A percentile compares a stretch with the other conserved stretches of the same genome.
Evolutionary conservation across 1,284 basidiomycete genomes (phyloP).

Genomic region (Trichosporon sp.): DNA sequence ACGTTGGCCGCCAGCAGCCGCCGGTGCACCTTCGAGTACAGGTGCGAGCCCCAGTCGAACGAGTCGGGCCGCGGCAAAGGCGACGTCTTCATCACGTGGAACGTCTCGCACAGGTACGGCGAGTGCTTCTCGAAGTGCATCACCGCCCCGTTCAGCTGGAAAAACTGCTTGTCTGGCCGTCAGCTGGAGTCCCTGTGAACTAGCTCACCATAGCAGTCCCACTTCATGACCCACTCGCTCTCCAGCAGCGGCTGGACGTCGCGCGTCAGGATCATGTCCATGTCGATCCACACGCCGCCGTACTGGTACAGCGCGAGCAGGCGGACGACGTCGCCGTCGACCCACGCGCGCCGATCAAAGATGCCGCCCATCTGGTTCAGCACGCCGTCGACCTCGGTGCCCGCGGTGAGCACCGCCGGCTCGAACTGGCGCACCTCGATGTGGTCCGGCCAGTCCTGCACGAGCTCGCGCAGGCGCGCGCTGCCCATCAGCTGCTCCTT

Average conservation of each 20-base stretch:
- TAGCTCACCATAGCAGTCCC: slow-evolving; percentile 86
- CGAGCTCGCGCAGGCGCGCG: slow-evolving; percentile 50
- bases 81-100: slow-evolving; percentile 76
- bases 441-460: slow-evolving; percentile 61
- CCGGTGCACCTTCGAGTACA: slow-evolving; percentile 83
- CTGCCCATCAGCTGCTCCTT: slow-evolving; percentile 57
- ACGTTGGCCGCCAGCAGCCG: slow-evolving; percentile 66
- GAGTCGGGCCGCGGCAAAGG: slow-evolving; percentile 68
- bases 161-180: slow-evolving; percentile 70
- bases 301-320: slow-evolving; percentile 80
- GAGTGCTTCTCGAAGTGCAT: slow-evolving; percentile 85
- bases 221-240: slow-evolving; percentile 89
- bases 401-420: slow-evolving; percentile 61
- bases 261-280: slow-evolving; percentile 83
- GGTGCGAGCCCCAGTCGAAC: slow-evolving; percentile 84
- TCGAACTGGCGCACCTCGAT: slow-evolving; percentile 67
- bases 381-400: slow-evolving; percentile 65
- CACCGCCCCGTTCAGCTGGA: slow-evolving; percentile 81
- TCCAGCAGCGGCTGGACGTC: slow-evolving; percentile 76
- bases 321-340: slow-evolving; percentile 85
- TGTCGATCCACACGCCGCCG: slow-evolving; percentile 91
- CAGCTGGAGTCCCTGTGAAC: not conserved
- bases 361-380: slow-evolving; percentile 45
- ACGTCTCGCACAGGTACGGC: slow-evolving; percentile 90
- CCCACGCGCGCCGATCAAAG: slow-evolving; percentile 73